Conservation (phyloP, 2,329 filamentous ascomycete species). For the Fusarium brachygibbosum region DNA sequence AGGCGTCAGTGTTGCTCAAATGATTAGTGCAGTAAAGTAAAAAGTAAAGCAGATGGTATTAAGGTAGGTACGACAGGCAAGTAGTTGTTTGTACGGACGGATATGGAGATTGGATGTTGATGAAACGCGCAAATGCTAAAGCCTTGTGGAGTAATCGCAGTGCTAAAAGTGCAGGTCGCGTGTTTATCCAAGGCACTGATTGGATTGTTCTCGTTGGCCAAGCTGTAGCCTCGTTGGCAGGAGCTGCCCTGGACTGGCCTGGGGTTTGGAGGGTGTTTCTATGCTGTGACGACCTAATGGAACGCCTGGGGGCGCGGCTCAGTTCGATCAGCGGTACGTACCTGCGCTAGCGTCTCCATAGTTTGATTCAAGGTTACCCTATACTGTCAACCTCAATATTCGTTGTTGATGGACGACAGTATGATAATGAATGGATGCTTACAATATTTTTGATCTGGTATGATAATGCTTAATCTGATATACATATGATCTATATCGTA, state of each 20-base stretch:
- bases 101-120: constrained; percentile 18
- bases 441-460: not conserved
- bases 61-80: constrained; percentile 1
- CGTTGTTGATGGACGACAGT: not conserved
- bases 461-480: too few species aligned
- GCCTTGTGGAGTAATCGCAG: constrained; percentile 36
- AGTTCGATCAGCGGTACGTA: constrained; percentile 13
- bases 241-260: constrained; percentile 8
- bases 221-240: constrained; percentile 29
- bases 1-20: constrained; percentile 31
- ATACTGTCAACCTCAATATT: not conserved
- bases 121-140: constrained; percentile 35
- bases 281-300: constrained; percentile 2
- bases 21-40: constrained; percentile 11
- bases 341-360: constrained; percentile 3
- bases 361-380: too few species aligned
- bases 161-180: constrained; percentile 32
- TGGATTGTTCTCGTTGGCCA: constrained; percentile 9
- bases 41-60: constrained; percentile 17
- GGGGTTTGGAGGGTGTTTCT: constrained; percentile 4
- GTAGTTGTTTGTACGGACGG: constrained; percentile 20
- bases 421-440: not conserved
- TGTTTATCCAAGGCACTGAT: constrained; percentile 34
- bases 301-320: constrained; percentile 22
- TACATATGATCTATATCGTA: not conserved